A percentile compares a stretch with the other conserved stretches of the same genome.
These are phyloP conservation scores for Litsea cubeba DNA, from an alignment of 164 flowering plant genomes.

Conservation along the genomic window DNA sequence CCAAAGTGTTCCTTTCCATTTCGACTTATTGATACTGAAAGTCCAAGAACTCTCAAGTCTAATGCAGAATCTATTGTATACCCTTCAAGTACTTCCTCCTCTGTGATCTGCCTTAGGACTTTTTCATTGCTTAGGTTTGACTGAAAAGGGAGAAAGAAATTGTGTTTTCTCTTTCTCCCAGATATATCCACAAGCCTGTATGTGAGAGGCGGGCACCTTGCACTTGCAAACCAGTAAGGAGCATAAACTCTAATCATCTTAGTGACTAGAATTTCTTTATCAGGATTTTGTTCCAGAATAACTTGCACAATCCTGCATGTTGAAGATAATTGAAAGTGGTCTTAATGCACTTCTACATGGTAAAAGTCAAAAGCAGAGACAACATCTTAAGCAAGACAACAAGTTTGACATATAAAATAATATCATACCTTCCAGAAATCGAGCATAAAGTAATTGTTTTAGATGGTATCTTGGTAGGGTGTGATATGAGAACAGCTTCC, in stretches of 20 bases:
- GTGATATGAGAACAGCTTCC: conserved; percentile 88
- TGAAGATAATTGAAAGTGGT: conserved; percentile 1
- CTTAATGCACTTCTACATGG: neutral
- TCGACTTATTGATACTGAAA: conserved; percentile 57
- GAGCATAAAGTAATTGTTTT: conserved; percentile 71
- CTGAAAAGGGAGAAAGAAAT: conserved; percentile 39
- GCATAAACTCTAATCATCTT: conserved; percentile 72
- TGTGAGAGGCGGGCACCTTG: conserved; percentile 81
- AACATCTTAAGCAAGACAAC: neutral
- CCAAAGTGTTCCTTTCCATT: conserved; percentile 55
- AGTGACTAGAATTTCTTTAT: conserved; percentile 36
- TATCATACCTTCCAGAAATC: conserved; percentile 68
- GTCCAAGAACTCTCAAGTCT: conserved; percentile 62
- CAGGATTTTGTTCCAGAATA: conserved; percentile 68
- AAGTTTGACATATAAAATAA: neutral
- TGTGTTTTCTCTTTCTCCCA: conserved; percentile 29
- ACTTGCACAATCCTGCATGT: conserved; percentile 76
- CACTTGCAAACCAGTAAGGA: conserved; percentile 75
- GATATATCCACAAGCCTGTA: conserved; percentile 49
- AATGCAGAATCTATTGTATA: conserved; percentile 75
- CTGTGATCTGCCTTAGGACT: conserved; percentile 62
- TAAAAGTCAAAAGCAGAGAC: neutral
- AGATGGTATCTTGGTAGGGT: conserved; percentile 57
- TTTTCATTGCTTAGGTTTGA: conserved; percentile 41
- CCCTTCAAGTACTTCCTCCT: conserved; percentile 76